Evolutionary conservation across 2,329 filamentous ascomycete species (phyloP).

Genomic region (Epicoccum sorghinum): DNA sequence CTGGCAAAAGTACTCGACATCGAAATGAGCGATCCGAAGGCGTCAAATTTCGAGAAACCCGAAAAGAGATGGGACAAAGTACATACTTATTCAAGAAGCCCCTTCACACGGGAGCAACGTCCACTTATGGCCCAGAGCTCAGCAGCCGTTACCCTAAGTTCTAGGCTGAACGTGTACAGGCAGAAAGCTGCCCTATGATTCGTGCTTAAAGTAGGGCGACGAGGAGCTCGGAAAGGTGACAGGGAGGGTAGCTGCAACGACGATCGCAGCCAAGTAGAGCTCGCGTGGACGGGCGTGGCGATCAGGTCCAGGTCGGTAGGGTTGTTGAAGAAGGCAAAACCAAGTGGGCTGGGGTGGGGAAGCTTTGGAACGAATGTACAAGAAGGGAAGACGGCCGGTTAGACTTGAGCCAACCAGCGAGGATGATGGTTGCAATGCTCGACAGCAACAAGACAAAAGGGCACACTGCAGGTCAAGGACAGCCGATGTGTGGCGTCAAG

Average conservation of each 20-base stretch:
- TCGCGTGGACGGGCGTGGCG: constrained; percentile 44
- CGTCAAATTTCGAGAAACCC: constrained; percentile 35
- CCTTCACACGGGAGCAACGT: constrained; percentile 43
- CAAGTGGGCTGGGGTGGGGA: constrained; percentile 39
- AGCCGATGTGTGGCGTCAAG: constrained; percentile 47
- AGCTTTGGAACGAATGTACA: constrained; percentile 44
- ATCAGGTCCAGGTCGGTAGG: constrained; percentile 40
- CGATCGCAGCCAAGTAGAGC: constrained; percentile 44
- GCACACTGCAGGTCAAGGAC: constrained; percentile 41
- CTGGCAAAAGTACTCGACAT: constrained; percentile 38
- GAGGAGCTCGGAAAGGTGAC: constrained; percentile 34
- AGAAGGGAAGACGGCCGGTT: constrained; percentile 45
- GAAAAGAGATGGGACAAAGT: constrained; percentile 43
- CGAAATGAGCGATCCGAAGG: constrained; percentile 40
- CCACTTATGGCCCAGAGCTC: constrained; percentile 44
- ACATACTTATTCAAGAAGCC: constrained; percentile 47
- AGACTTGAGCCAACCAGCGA: constrained; percentile 42
- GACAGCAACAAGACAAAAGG: constrained; percentile 37
- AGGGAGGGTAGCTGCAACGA: constrained; percentile 40
- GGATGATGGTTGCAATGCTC: constrained; percentile 38
- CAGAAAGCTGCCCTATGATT: constrained; percentile 42
- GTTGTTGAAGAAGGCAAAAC: constrained; percentile 32
- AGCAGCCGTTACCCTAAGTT: constrained; percentile 39
- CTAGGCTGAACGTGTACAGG: constrained; percentile 44
- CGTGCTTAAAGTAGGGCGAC: constrained; percentile 42